These are phyloP conservation scores for Micromonas commoda DNA, from an alignment of 139 green algal species.

Conservation along the genomic window DNA sequence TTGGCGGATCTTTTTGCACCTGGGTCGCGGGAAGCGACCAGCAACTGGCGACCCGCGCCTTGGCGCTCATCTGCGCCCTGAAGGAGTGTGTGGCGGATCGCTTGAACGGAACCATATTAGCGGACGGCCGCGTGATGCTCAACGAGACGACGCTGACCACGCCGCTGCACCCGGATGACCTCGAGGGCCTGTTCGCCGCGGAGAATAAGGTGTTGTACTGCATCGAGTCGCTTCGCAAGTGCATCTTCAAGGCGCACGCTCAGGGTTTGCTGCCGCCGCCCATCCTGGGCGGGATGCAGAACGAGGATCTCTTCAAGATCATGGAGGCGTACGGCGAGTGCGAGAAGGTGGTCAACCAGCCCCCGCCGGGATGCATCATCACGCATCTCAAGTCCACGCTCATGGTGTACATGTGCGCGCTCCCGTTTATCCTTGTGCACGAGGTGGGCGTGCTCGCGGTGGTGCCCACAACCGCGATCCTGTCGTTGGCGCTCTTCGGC, in stretches of 20 bases:
- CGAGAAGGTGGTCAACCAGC: constrained; percentile 22
- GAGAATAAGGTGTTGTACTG: constrained; percentile 23
- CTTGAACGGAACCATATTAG: constrained; percentile 9
- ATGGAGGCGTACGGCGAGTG: constrained; percentile 11
- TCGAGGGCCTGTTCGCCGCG: constrained; percentile 15
- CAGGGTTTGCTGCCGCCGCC: background rate
- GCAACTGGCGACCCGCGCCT: background rate
- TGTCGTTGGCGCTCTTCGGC: constrained; percentile 15
- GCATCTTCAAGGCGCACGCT: constrained; percentile 1
- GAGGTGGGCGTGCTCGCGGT: constrained; percentile 16
- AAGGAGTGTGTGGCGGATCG: constrained; percentile 18
- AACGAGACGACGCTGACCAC: background rate
- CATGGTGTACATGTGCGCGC: constrained; percentile 21
- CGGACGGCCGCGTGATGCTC: background rate
- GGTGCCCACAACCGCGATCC: constrained; percentile 2
- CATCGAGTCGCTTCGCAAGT: constrained; percentile 3
- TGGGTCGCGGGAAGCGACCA: constrained; percentile 13
- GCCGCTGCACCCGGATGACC: constrained; percentile 1
- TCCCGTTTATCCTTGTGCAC: constrained; percentile 21
- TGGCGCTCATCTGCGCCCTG: background rate
- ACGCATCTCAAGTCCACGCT: constrained; percentile 22
- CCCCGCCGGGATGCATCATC: constrained; percentile 19
- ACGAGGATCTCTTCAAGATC: background rate
- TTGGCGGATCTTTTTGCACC: constrained; percentile 15
- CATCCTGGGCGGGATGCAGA: background rate